phyloP scores from a whole-genome alignment of 2,329 filamentous ascomycete genomes.

The Verticillium tricorpus region DNA sequence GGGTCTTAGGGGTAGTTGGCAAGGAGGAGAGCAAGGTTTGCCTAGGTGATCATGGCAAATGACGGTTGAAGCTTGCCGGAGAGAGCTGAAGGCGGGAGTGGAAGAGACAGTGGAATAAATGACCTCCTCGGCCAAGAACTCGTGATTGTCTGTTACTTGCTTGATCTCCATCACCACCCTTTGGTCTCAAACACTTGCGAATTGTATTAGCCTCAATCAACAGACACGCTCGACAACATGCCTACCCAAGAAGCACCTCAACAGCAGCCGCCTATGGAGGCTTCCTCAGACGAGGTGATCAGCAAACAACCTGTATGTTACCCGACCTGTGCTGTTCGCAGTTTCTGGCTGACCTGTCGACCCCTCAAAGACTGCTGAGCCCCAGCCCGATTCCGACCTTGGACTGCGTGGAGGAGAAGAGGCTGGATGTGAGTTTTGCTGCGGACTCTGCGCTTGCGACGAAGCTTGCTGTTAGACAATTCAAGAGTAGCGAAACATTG shows the following conservation, averaged over 20 bases:
- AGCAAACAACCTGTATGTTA: slow-evolving; percentile 36
- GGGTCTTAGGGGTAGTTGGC: neutral
- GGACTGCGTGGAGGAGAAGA: slow-evolving; percentile 39
- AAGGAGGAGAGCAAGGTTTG: neutral
- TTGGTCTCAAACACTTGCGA: neutral
- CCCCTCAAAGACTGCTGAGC: slow-evolving; percentile 2
- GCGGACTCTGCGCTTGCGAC: slow-evolving; percentile 39
- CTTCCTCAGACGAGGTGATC: slow-evolving; percentile 26
- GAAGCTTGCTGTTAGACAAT: slow-evolving; percentile 35
- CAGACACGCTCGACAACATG: slow-evolving; percentile 26
- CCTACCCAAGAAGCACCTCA: slow-evolving; percentile 33
- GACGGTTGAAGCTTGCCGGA: neutral
- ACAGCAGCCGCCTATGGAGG: slow-evolving; percentile 40
- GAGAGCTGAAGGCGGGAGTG: neutral
- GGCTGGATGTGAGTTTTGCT: slow-evolving; percentile 41
- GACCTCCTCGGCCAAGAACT: neutral
- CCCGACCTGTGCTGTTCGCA: neutral
- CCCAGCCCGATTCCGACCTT: slow-evolving; percentile 38
- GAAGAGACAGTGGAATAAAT: neutral
- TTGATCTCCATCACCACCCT: neutral
- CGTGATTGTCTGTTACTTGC: neutral
- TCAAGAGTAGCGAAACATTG: too few relatives aligned
- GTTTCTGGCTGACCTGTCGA: neutral
- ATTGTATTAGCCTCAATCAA: neutral
- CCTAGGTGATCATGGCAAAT: neutral